A percentile compares a stretch with the other conserved stretches of the same genome.
Conservation (phyloP, 1,284 basidiomycete genomes). For the Melampsora larici-populina region DNA sequence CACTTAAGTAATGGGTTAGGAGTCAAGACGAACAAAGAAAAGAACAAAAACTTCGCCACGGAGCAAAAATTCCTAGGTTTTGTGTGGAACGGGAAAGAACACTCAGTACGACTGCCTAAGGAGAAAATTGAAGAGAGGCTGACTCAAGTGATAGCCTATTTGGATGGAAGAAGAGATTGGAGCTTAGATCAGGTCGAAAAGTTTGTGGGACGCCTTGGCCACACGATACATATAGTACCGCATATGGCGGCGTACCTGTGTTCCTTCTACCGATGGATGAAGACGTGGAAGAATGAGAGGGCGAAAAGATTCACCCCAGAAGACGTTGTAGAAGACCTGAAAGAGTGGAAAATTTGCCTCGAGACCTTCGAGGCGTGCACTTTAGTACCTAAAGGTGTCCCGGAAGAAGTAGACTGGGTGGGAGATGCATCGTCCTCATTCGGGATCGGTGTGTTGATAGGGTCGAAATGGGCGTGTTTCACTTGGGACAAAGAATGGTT, state of each 20-base stretch:
- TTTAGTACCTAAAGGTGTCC: no score
- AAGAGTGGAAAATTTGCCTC: no score
- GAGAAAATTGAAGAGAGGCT: not conserved
- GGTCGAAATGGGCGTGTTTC: not conserved
- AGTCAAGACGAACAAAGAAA: not conserved
- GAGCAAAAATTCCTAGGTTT: no score
- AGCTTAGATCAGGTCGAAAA: not conserved
- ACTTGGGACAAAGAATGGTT: not conserved
- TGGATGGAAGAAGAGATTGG: not conserved
- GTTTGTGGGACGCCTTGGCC: not conserved
- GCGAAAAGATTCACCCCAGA: no score
- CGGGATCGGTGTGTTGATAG: not conserved
- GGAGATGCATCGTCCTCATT: not conserved
- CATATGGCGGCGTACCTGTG: not conserved
- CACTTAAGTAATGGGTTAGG: not conserved
- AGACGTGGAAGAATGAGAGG: not conserved
- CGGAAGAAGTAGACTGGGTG: not conserved
- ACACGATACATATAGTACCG: not conserved
- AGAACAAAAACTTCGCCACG: not conserved
- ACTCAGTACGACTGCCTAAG: not conserved
- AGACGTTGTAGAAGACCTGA: no score
- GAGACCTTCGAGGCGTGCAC: no score
- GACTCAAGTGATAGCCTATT: not conserved
- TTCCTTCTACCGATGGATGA: not conserved
- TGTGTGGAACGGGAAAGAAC: no score